Evolutionary conservation across 768 basidiomycete species (phyloP).

Genomic region (Chalciporus sphaerocephalus): DNA sequence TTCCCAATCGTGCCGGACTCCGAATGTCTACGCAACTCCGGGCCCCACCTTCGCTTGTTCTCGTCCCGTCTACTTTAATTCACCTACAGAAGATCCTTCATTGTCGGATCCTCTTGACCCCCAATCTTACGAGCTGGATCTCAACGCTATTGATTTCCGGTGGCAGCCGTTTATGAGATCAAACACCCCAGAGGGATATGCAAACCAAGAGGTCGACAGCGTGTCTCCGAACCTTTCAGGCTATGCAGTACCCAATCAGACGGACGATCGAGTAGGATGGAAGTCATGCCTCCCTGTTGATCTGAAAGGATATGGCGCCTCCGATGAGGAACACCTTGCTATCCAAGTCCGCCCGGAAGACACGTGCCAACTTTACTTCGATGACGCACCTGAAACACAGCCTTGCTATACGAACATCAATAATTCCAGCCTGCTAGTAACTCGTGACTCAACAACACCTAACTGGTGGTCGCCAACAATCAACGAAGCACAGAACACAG

Average conservation of each 20-base stretch:
- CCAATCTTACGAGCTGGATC: slow-evolving; percentile 36
- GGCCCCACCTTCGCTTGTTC: slow-evolving; percentile 38
- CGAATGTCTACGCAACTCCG: slow-evolving; percentile 42
- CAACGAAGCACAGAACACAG: slow-evolving; percentile 12
- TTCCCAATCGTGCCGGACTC: background rate
- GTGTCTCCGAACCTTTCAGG: slow-evolving; percentile 1
- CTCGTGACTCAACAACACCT: background rate
- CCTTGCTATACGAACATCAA: slow-evolving; percentile 8
- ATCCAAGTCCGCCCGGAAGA: slow-evolving; percentile 2
- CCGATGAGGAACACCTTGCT: slow-evolving; percentile 9
- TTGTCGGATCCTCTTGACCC: slow-evolving; percentile 36
- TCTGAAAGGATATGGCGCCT: slow-evolving; percentile 6
- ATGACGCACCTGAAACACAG: background rate
- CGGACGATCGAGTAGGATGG: slow-evolving; percentile 18
- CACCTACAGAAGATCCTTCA: slow-evolving; percentile 47
- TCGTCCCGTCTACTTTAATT: slow-evolving; percentile 46
- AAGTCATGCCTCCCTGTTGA: slow-evolving; percentile 10
- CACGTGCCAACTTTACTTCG: slow-evolving; percentile 6
- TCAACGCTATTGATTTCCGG: slow-evolving; percentile 45
- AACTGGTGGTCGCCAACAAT: slow-evolving; percentile 5
- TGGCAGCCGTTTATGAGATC: slow-evolving; percentile 50
- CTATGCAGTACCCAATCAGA: slow-evolving; percentile 3
- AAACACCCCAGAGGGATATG: slow-evolving; percentile 9
- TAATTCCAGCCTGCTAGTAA: background rate
- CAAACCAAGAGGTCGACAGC: background rate